Evolutionary conservation across 164 flowering plant species (phyloP).

Genomic region (Malania oleifera): DNA sequence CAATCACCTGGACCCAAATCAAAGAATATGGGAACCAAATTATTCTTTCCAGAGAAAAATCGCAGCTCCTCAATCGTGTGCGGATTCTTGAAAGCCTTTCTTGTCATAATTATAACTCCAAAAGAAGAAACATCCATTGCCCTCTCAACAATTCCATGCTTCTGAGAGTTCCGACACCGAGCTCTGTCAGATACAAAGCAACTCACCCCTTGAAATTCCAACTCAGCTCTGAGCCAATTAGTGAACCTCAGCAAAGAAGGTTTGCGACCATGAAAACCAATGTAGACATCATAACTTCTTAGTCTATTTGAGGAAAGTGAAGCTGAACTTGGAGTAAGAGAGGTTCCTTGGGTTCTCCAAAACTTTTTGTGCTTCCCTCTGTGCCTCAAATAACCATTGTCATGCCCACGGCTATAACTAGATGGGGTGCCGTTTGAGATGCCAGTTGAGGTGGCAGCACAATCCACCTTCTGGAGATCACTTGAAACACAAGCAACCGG

Average conservation of each 20-base stretch:
- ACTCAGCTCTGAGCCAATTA: slow-evolving; percentile 85
- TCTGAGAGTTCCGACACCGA: slow-evolving; percentile 63
- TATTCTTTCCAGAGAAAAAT: slow-evolving; percentile 70
- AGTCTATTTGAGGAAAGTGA: slow-evolving; percentile 46
- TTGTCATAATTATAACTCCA: slow-evolving; percentile 77
- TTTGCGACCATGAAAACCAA: slow-evolving; percentile 82
- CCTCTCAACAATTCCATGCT: slow-evolving; percentile 58
- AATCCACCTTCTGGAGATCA: slow-evolving; percentile 36
- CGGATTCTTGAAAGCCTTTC: slow-evolving; percentile 78
- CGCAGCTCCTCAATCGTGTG: slow-evolving; percentile 83
- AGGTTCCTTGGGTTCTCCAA: slow-evolving; percentile 33
- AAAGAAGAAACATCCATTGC: slow-evolving; percentile 76
- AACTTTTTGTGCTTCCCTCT: slow-evolving; percentile 39
- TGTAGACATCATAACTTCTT: slow-evolving; percentile 81
- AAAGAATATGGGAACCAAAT: slow-evolving; percentile 78
- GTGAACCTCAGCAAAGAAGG: slow-evolving; percentile 68
- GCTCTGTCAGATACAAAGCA: slow-evolving; percentile 84
- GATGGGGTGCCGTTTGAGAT: slow-evolving; percentile 34
- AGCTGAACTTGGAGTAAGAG: slow-evolving; percentile 36
- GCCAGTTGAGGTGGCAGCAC: slow-evolving; percentile 43
- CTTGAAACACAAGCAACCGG: slow-evolving; percentile 26
- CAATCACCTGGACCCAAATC: slow-evolving; percentile 84
- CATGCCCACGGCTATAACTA: slow-evolving; percentile 27
- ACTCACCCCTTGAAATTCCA: slow-evolving; percentile 82
- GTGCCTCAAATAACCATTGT: slow-evolving; percentile 27